Evolutionary conservation across 2,329 filamentous ascomycete genomes (phyloP), one percentile per base, ranked within the genome.

Genomic region (Trichophyton mentagrophytes): DNA sequence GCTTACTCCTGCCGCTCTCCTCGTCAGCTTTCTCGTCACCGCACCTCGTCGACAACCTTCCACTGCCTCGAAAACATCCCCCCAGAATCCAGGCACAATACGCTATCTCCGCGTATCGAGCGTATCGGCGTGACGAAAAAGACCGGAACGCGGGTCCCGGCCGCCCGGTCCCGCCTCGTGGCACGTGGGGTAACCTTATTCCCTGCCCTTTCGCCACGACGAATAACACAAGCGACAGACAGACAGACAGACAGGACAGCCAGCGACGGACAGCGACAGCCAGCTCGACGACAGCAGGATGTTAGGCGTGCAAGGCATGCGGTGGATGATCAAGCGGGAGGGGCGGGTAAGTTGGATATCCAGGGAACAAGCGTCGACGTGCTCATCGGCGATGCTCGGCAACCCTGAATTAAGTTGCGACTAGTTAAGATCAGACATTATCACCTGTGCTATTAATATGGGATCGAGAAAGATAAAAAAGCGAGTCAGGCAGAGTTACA

Each of bases 111-210:
- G 33, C 33, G 33, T 44, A 44, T 44, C 15, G n/a, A 13, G 17
- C 27, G 51, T 55, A 55, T 55, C 51, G 51, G 25, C 51, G 51
- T 33, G 27, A 55, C 51, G 15, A 55, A 55, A 55, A 55, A 38
- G 51, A 55, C 51, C 51, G 51, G 51, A 55, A 55, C 51, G 51
- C 51, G 51, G 51, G 51, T 55, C 51, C 51, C 51, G 51, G 27
- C 51, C 51, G 51, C 51, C 51, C 51, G 51, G 51, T 55, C 51
- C 51, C 51, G 51, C 51, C 51, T 55, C 51, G 51, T 55, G 51
- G 51, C 51, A 55, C 51, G 51, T 55, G 51, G 51, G 51, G 51
- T 55, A 55, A 55, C 51, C 51, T 55, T 55, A 55, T 33, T 55
- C 27, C 51, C 27, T 6, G 51, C 51, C 5, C 9, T 13, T 13